These are phyloP conservation scores for Leccinum barrowsii DNA, from an alignment of 768 basidiomycete species.

Conservation along the genomic window DNA sequence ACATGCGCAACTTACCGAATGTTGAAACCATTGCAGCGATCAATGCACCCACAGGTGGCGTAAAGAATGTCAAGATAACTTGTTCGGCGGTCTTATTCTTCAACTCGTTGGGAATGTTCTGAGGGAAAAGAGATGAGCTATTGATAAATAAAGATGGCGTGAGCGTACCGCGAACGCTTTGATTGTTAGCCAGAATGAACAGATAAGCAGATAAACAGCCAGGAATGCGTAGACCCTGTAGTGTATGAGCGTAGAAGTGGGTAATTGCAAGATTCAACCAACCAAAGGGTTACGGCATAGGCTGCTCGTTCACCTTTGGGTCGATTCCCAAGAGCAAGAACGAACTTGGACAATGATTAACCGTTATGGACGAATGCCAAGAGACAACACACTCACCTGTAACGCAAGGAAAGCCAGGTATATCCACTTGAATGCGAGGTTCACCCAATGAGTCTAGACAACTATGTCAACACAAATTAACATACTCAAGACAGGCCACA, in stretches of 20 bases:
- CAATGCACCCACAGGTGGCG: conserved; percentile 72
- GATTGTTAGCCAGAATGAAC: conserved; percentile 81
- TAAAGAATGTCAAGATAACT: conserved; percentile 62
- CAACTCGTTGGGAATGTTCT: conserved; percentile 55
- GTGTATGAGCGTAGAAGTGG: conserved; percentile 4
- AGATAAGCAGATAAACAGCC: conserved; percentile 79
- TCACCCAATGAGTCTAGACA: conserved; percentile 79
- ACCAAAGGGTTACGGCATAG: conserved; percentile 74
- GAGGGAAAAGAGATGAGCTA: conserved; percentile 1
- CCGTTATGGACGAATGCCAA: neutral
- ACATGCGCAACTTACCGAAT: conserved; percentile 51
- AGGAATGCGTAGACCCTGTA: conserved; percentile 82
- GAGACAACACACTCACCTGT: conserved; percentile 41
- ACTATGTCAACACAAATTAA: neutral
- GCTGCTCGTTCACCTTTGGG: conserved; percentile 84
- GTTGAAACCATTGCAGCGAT: conserved; percentile 88
- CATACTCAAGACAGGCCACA: conserved; percentile 26
- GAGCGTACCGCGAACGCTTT: conserved; percentile 67
- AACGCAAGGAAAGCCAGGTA: conserved; percentile 83
- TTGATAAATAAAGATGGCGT: neutral
- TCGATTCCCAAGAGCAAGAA: conserved; percentile 73
- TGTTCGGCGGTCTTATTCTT: conserved; percentile 44
- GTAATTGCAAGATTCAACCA: conserved; percentile 16
- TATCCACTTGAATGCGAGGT: conserved; percentile 77
- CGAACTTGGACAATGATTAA: conserved; percentile 39